Evolutionary conservation across 169 alveolate genomes (phyloP).

Genomic region (Eimeria falciformis): DNA sequence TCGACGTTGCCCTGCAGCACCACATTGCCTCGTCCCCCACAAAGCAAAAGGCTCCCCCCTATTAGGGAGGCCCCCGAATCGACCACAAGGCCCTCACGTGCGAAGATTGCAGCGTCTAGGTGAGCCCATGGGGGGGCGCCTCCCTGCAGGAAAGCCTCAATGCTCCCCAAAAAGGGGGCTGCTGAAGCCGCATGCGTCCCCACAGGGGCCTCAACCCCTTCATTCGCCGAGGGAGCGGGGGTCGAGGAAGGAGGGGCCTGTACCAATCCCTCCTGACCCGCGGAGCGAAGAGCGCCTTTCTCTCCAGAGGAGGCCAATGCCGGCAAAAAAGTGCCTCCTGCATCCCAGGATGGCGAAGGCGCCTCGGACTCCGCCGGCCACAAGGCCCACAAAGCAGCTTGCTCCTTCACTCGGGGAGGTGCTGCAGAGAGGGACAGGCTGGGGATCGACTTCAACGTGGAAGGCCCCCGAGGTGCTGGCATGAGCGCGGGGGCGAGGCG

Average conservation of each 20-base stretch:
- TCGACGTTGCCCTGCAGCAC: conserved; percentile 36
- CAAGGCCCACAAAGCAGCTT: background rate
- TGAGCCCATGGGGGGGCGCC: conserved; percentile 17
- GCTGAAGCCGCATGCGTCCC: background rate
- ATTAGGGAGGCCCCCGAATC: conserved; percentile 58
- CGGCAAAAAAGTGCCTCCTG: too few relatives aligned
- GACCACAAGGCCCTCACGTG: conserved; percentile 8
- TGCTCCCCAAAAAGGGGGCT: background rate
- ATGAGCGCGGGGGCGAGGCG: background rate
- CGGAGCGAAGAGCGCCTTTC: too few relatives aligned
- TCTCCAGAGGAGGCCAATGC: too few relatives aligned
- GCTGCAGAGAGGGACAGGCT: background rate
- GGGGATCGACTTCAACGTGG: background rate
- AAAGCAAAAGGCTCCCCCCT: conserved; percentile 34
- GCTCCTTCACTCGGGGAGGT: background rate
- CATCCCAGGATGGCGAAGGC: too few relatives aligned
- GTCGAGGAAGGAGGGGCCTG: too few relatives aligned
- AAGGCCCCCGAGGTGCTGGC: background rate
- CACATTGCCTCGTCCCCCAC: conserved; percentile 17
- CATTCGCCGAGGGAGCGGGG: background rate
- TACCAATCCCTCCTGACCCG: too few relatives aligned
- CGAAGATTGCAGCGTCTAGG: conserved; percentile 39
- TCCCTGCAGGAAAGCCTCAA: background rate
- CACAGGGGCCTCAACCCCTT: background rate
- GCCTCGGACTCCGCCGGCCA: background rate